Evolutionary conservation across 2,329 filamentous ascomycete species (phyloP), one percentile per base, ranked within the genome.

Genomic region (Zasmidium angulare): DNA sequence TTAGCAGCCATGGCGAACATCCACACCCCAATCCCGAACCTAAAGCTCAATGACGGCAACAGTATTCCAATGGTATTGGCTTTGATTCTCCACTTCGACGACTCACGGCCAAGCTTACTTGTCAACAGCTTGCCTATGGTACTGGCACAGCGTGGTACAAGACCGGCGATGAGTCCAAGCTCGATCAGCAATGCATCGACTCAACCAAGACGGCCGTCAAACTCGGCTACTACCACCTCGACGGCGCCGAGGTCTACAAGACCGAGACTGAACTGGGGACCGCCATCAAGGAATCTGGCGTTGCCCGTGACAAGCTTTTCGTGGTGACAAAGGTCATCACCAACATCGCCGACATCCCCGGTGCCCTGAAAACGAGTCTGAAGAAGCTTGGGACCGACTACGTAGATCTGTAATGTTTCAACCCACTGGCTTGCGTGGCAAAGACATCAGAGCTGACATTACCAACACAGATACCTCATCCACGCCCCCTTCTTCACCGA

Each of bases 1-100:
- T 11, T 58, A 21, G 59, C 56, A n/a, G 65, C 51, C 46, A 70
- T 71, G 69, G 68, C 69, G 40, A 65, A 71, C 50, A 71, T 71
- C 36, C 67, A 69, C 58, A 69, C 63, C 3, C 76, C 76, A 1
- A 88, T 83, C 43, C 86, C 86, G 1, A 78, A 74, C 56, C 74
- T 91, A 12, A 65, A 88, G 76, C 80, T 93, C 58, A 90, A 89
- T 66, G 88, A 93, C 77, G 89, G 88, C 62, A 84, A 85, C 61
- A 82, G 85, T 59, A 89, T 93, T 55, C 89, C 89, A 11, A 82
- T 89, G 79, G 86, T 88, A 76, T n/a, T 52, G 46, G 60, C 61
- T 14, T 31, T n/a, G n/a, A n/a, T 11, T 29, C 26, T 29, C 26
- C 11, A 29, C 4, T 6, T 11, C 26, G 26, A 29, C 26, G n/a